Percentiles rank a stretch among this genome's conserved stretches.
These are phyloP conservation scores for Penicillium paxilli DNA, from an alignment of 495 filamentous ascomycete genomes.

Conservation along the genomic window DNA sequence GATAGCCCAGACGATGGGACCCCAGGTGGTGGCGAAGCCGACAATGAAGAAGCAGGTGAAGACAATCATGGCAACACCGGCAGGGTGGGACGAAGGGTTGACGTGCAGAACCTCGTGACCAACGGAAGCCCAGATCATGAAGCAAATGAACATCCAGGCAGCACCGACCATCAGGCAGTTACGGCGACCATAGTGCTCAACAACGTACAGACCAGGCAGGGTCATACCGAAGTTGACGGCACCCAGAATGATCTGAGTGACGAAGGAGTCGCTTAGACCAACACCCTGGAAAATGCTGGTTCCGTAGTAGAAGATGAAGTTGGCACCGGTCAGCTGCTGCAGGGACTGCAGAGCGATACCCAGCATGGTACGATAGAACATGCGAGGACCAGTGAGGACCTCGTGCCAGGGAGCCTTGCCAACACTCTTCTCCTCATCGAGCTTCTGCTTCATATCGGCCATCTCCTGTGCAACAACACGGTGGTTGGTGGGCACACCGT, in stretches of 20 bases:
- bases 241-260: constrained; percentile 73
- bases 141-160: constrained; percentile 69
- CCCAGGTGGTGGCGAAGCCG: constrained; percentile 70
- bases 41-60: constrained; percentile 72
- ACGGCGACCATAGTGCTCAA: constrained; percentile 70
- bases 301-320: constrained; percentile 85
- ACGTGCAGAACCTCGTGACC: constrained; percentile 61
- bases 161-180: constrained; percentile 65
- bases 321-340: constrained; percentile 72
- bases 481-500: constrained; percentile 66
- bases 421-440: constrained; percentile 55
- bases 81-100: constrained; percentile 51
- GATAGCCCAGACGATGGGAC: constrained; percentile 80
- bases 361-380: constrained; percentile 70
- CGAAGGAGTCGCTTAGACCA: constrained; percentile 65
- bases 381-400: constrained; percentile 69
- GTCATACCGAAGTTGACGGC: constrained; percentile 74
- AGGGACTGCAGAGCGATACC: constrained; percentile 71
- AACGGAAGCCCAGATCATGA: constrained; percentile 73
- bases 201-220: constrained; percentile 70
- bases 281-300: constrained; percentile 70
- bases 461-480: constrained; percentile 68
- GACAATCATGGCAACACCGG: constrained; percentile 73
- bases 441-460: constrained; percentile 62
- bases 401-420: constrained; percentile 59